Evolutionary conservation across 257 asterid species (phyloP).

Genomic region (Plantago major): DNA sequence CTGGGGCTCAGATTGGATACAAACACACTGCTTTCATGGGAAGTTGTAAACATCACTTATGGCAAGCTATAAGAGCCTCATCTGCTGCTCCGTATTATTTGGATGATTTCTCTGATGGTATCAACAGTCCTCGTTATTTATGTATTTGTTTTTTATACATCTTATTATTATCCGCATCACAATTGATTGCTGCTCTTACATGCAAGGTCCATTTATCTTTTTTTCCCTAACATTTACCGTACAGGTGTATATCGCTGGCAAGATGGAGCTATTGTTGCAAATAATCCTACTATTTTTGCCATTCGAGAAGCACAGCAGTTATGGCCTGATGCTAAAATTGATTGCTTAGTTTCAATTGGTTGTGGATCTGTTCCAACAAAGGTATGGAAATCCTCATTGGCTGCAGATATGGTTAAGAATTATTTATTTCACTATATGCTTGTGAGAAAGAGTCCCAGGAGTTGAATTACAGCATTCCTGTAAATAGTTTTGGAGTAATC

Average conservation of each 20-base stretch:
- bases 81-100: slow-evolving; percentile 99
- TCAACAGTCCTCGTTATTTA: slow-evolving; percentile 16
- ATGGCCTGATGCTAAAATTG: slow-evolving; percentile 96
- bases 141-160: slow-evolving; percentile 10
- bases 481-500: not conserved
- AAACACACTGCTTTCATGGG: slow-evolving; percentile 85
- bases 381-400: slow-evolving; percentile 36
- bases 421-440: slow-evolving; percentile 10
- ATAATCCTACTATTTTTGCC: slow-evolving; percentile 92
- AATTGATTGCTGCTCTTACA: slow-evolving; percentile 17
- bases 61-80: slow-evolving; percentile 99
- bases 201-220: slow-evolving; percentile 20
- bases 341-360: slow-evolving; percentile 95
- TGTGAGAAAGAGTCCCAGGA: slow-evolving; percentile 13
- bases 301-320: slow-evolving; percentile 91
- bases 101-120: slow-evolving; percentile 98
- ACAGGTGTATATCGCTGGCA: slow-evolving; percentile 88
- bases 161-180: slow-evolving; percentile 20
- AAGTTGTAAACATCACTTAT: slow-evolving; percentile 92
- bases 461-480: not conserved
- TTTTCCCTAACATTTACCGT: slow-evolving; percentile 17
- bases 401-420: slow-evolving; percentile 7
- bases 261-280: slow-evolving; percentile 99
- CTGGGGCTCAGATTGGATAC: slow-evolving; percentile 76
- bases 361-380: slow-evolving; percentile 95